These are phyloP conservation scores for Lasiodiplodia gonubiensis DNA, from an alignment of 2,329 filamentous ascomycete species.

Conservation along the genomic window DNA sequence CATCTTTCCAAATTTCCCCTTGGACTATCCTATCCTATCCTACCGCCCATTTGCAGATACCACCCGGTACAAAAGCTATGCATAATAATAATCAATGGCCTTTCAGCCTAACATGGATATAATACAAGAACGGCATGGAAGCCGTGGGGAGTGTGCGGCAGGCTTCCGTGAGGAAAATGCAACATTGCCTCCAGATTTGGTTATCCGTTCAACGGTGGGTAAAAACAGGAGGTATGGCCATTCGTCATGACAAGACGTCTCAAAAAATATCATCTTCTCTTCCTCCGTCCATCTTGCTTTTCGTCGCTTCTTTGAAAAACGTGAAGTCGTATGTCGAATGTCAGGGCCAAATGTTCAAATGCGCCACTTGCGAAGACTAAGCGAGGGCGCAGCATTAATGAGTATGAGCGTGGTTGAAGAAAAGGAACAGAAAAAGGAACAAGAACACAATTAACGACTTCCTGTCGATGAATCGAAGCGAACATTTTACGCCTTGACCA, in stretches of 20 bases:
- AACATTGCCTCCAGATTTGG: background rate
- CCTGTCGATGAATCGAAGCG: background rate
- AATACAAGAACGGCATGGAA: constrained; percentile 20
- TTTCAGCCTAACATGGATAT: constrained; percentile 2
- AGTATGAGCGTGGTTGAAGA: constrained; percentile 6
- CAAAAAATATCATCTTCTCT: constrained; percentile 4
- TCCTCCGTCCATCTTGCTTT: constrained; percentile 11
- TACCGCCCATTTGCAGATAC: constrained; percentile 13
- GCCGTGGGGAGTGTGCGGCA: background rate
- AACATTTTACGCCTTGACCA: constrained; percentile 64
- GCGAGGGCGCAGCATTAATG: constrained; percentile 11
- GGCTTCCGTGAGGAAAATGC: constrained; percentile 3
- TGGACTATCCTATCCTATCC: background rate
- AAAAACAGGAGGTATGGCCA: constrained; percentile 9
- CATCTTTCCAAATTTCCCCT: constrained; percentile 13
- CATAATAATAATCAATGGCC: constrained; percentile 14
- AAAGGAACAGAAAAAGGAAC: constrained; percentile 1
- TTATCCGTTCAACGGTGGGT: constrained; percentile 7
- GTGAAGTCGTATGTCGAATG: constrained; percentile 22
- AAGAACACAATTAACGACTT: constrained; percentile 12
- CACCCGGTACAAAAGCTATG: constrained; percentile 11
- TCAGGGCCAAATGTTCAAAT: constrained; percentile 14
- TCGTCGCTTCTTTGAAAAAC: constrained; percentile 24
- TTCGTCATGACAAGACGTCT: constrained; percentile 21
- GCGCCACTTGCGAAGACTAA: constrained; percentile 10